Base-by-base conservation (phyloP, 495 filamentous ascomycete genomes). In the Hypoxylon perforatum region DNA sequence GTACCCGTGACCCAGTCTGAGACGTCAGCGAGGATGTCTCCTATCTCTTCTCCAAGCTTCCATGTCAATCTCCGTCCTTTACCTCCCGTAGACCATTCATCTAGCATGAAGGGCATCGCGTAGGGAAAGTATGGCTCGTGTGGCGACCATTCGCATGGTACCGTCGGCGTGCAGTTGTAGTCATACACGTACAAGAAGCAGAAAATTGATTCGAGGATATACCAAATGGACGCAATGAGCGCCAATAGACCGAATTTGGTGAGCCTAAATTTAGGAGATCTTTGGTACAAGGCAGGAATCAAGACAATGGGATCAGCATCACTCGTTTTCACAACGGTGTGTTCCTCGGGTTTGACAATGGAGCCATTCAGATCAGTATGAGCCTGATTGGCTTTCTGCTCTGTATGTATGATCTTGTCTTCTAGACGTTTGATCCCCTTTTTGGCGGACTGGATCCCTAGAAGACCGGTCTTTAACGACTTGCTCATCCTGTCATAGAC, bases 371-470 rank as follows among this genome's bases (percentile, higher is more conserved):
- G 41, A 17, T 49, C 44, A n/a, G 56, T 30, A 28, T 47, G 60
- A 54, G 19, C 21, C 38, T 50, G 61, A 19, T 52, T 52, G 49
- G 58, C 57, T n/a, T 72, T 69, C 8, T 59, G 61, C n/a, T 83
- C 76, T 1, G 72, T 61, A 28, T 80, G 76, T 25, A 78, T 80
- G 28, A 91, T 77, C 54, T 86, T 81, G 30, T 84, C 77, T 76
- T 91, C 89, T n/a, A 92, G 77, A 14, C 84, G 80, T 63, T 87
- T 82, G 33, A 93, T 86, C 1, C 88, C 89, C 49, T 84, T 81
- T 61, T 87, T 88, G 18, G 91, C 85, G 19, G 88, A 86, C 1
- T 83, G 82, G 61, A 93, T 91, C 57, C 86, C 86, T 2, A 84
- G 78, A 30, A 83, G 79, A 18, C 90, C 82, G 2, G 84, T 87